A percentile compares a stretch with the other conserved stretches of the same genome.
Evolutionary conservation across 192 early-diverging fungal species (phyloP).

Genomic region (Spizellomyces punctatus): DNA sequence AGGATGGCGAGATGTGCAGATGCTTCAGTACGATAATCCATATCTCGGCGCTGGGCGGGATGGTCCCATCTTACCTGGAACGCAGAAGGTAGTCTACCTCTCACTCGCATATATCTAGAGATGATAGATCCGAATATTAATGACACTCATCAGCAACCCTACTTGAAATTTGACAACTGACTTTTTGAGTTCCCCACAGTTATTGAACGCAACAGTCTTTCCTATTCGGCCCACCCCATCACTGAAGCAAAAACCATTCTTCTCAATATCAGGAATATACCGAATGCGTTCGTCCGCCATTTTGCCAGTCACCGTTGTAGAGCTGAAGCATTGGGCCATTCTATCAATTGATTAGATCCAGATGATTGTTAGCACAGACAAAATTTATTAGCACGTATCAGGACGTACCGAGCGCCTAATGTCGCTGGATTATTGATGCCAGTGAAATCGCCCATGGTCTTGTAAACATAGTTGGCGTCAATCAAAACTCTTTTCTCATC

Average conservation of each 20-base stretch:
- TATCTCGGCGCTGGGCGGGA: no score
- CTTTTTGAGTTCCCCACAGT: slow-evolving; percentile 28
- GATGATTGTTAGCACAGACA: neutral
- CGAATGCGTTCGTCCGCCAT: slow-evolving; percentile 37
- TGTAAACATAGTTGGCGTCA: slow-evolving; percentile 54
- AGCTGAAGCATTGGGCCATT: slow-evolving; percentile 72
- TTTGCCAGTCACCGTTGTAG: slow-evolving; percentile 55
- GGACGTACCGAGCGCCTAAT: slow-evolving; percentile 56
- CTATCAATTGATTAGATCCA: slow-evolving; percentile 9
- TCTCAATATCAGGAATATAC: slow-evolving; percentile 59
- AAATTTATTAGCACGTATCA: neutral
- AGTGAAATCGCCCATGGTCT: slow-evolving; percentile 74
- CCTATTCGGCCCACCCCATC: slow-evolving; percentile 77
- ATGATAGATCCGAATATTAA: no score
- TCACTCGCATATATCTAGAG: no score
- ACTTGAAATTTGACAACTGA: no score
- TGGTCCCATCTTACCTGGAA: slow-evolving; percentile 35
- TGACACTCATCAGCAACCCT: no score
- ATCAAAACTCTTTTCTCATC: slow-evolving; percentile 29
- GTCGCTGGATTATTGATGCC: slow-evolving; percentile 67
- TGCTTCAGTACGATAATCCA: no score
- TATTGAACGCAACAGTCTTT: slow-evolving; percentile 41
- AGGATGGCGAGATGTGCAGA: no score
- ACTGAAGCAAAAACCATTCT: slow-evolving; percentile 64
- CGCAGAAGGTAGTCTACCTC: slow-evolving; percentile 49